Evolutionary conservation across 2,329 filamentous ascomycete species (phyloP).

Genomic region (Chaetomiaceae sp.): DNA sequence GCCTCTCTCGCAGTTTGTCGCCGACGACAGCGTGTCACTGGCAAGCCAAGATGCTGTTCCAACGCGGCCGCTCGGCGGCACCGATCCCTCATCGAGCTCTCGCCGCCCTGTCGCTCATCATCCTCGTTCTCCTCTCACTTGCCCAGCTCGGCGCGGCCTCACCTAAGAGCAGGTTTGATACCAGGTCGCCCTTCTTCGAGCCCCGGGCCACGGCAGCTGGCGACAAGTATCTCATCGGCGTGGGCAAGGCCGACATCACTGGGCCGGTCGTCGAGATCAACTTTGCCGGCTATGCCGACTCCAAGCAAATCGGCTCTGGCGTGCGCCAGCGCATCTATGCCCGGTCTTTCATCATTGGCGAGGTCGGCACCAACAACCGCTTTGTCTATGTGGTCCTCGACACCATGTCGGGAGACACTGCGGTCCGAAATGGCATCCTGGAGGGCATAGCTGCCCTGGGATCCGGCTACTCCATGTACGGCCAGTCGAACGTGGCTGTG

Average conservation of each 20-base stretch:
- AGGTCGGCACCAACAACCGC: constrained; percentile 60
- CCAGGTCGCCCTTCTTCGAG: constrained; percentile 14
- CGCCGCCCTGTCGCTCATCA: constrained; percentile 31
- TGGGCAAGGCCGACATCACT: constrained; percentile 52
- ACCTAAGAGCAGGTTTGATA: constrained; percentile 14
- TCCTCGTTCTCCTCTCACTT: constrained; percentile 33
- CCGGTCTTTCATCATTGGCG: constrained; percentile 79
- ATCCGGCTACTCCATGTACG: constrained; percentile 68
- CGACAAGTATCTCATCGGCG: constrained; percentile 47
- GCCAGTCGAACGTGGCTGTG: constrained; percentile 76
- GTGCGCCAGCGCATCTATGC: constrained; percentile 82
- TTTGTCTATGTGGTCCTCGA: constrained; percentile 88
- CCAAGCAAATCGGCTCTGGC: constrained; percentile 74
- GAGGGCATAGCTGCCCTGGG: constrained; percentile 65
- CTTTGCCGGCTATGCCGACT: constrained; percentile 82
- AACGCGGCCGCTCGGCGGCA: constrained; percentile 3
- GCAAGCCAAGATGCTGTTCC: constrained; percentile 14
- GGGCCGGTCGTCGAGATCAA: constrained; percentile 83
- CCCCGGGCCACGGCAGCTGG: constrained; percentile 25
- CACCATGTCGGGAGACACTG: constrained; percentile 79
- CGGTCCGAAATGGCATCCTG: constrained; percentile 76
- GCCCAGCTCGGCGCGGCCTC: constrained; percentile 20
- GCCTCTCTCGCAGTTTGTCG: neutral
- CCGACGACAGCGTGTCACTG: neutral
- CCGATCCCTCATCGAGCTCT: constrained; percentile 11